Conservation (phyloP, 1,284 basidiomycete species). For the Phaffia rhodozyma region DNA sequence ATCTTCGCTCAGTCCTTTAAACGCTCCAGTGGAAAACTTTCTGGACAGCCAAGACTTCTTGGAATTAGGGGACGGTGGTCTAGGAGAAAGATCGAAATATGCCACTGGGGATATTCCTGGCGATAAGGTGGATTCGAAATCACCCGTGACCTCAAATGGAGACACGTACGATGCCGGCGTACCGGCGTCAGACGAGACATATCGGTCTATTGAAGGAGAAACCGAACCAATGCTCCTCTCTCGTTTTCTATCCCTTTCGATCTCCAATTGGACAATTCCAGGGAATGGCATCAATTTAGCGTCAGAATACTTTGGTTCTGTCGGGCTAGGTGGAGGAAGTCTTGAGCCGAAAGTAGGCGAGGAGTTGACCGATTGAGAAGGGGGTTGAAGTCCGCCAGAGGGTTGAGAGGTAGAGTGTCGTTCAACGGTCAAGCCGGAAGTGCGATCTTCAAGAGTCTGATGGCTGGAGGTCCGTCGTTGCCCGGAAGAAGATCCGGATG, state of each 20-base stretch:
- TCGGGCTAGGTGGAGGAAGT: neutral
- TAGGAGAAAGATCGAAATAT: neutral
- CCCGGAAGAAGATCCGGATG: too few species aligned
- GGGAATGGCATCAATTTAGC: conserved; percentile 82
- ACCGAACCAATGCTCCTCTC: conserved; percentile 15
- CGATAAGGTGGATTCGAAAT: too few species aligned
- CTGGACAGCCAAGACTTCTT: conserved; percentile 23
- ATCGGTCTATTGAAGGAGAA: neutral
- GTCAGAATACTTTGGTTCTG: conserved; percentile 32
- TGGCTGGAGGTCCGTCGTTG: too few species aligned
- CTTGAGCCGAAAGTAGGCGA: too few species aligned
- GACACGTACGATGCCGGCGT: too few species aligned
- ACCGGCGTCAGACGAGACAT: neutral
- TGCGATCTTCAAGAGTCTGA: too few species aligned
- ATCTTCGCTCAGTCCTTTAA: neutral
- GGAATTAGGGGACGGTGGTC: neutral
- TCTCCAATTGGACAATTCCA: conserved; percentile 61
- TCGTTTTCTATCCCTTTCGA: conserved; percentile 36
- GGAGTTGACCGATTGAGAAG: neutral
- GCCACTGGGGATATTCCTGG: neutral
- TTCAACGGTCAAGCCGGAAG: neutral
- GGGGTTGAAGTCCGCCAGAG: neutral
- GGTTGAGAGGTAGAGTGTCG: neutral
- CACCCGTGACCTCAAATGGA: too few species aligned
- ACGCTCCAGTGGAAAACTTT: conserved; percentile 18